Conservation (phyloP, 2,329 filamentous ascomycete genomes). For the Claviceps sp. region DNA sequence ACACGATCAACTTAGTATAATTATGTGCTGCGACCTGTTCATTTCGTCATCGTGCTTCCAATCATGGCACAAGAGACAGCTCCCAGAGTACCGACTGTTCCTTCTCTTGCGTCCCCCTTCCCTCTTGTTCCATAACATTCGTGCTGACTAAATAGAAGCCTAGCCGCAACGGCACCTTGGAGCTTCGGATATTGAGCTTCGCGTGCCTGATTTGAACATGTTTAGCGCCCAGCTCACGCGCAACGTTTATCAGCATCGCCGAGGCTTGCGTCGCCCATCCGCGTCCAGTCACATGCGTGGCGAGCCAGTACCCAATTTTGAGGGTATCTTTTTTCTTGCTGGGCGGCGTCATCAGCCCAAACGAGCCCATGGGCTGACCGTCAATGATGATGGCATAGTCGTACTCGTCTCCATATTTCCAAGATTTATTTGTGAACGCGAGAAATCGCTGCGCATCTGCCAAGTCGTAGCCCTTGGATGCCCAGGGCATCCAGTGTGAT, state of each 20-base stretch:
- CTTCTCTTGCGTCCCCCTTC: background rate
- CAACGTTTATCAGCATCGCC: conserved; percentile 5
- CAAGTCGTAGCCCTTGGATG: conserved; percentile 6
- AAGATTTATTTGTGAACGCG: conserved; percentile 1
- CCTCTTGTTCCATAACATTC: background rate
- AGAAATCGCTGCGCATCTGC: conserved; percentile 6
- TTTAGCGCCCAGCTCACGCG: conserved; percentile 7
- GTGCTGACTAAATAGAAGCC: conserved; percentile 5
- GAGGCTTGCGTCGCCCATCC: conserved; percentile 9
- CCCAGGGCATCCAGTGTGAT: conserved; percentile 10
- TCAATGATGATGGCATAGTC: conserved; percentile 8
- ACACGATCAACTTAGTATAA: background rate
- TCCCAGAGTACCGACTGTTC: background rate
- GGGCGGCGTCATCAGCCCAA: conserved; percentile 6
- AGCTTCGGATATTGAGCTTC: conserved; percentile 6
- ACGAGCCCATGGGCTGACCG: conserved; percentile 5
- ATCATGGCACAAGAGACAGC: background rate
- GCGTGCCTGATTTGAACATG: conserved; percentile 9
- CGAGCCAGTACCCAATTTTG: conserved; percentile 12
- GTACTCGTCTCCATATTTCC: conserved; percentile 6
- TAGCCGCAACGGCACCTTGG: conserved; percentile 4
- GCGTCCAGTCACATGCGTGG: conserved; percentile 7
- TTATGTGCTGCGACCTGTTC: background rate
- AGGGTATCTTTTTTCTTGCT: background rate
- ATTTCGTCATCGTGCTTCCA: background rate